A percentile compares a stretch with the other conserved stretches of the same genome.
Evolutionary conservation across 768 basidiomycete genomes (phyloP).

Genomic region (Baorangia bicolor): DNA sequence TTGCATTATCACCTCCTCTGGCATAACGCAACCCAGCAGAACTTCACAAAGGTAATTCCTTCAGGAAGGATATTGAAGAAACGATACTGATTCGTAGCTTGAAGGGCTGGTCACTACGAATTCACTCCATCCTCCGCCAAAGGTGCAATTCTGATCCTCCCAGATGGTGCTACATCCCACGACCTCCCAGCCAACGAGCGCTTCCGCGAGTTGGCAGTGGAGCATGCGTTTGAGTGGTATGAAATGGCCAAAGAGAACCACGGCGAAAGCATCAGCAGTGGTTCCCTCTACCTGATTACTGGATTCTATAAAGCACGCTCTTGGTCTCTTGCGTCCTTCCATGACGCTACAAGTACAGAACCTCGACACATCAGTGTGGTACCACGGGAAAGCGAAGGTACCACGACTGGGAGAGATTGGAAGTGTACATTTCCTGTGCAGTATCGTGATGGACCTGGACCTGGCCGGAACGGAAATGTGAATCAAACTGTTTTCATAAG

Average conservation of each 20-base stretch:
- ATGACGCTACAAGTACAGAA: neutral
- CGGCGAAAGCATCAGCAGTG: neutral
- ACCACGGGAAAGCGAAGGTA: neutral
- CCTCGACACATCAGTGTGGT: neutral
- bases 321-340: constrained; percentile 24
- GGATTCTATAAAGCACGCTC: constrained; percentile 26
- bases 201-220: constrained; percentile 18
- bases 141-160: constrained; percentile 31
- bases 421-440: neutral
- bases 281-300: constrained; percentile 28
- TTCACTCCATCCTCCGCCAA: constrained; percentile 3
- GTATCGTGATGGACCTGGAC: neutral
- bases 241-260: constrained; percentile 10
- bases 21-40: neutral
- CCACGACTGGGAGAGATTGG: neutral
- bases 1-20: neutral
- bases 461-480: neutral
- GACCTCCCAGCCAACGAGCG: constrained; percentile 8
- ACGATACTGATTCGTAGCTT: neutral
- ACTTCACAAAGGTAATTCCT: neutral
- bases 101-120: neutral
- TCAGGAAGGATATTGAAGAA: neutral
- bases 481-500: constrained; percentile 20
- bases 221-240: constrained; percentile 26
- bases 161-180: constrained; percentile 23